Evolutionary conservation across 2,329 filamentous ascomycete genomes (phyloP), one percentile per base, ranked within the genome.

Genomic region (Diaporthe aspalathi): DNA sequence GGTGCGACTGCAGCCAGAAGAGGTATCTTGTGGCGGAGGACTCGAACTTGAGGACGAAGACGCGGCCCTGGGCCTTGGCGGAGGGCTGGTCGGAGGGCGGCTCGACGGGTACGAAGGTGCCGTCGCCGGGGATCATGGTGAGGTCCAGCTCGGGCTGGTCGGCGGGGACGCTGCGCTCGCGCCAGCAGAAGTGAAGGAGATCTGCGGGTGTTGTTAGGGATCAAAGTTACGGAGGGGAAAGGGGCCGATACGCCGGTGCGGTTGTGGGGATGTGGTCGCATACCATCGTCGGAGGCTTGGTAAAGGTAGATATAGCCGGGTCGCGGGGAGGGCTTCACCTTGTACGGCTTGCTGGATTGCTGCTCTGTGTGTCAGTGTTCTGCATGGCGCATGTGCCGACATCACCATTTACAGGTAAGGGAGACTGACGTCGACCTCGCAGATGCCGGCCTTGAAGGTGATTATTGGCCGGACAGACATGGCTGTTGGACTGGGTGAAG

Each of bases 161-260:
- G 75, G 94, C 83, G 27, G 91, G 85, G 71, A 90, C 89, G 75
- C 86, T 88, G 75, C 96, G 92, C 78, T 93, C 91, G 75, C 95
- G 92, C 97, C 97, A 99, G 89, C 95, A 98, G 84, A 99, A 97
- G 85, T 98, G 95, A 73, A 97, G 88, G 73, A 99, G 89, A 67
- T 98, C 93, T 94, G 75, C 47, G 35, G 16, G 43, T 35, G 52
- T 0, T 22, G 29, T 73, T 35, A 73, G 52, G 52, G n/a, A 20
- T 35, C 20, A 9, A 40, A 11, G 53, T 20, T 20, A n/a, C 35
- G n/a, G 7, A 53, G 52, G 35, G 20, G 32, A 14, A 53, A 53
- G 35, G 20, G 32, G 68, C 60, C 29, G 43, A 45, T 20, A 65
- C 40, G 56, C 17, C 22, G 8, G 16, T 3, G 60, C 27, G 16